These are phyloP conservation scores for Pseudopyrenochaeta lycopersici DNA, from an alignment of 2,329 filamentous ascomycete genomes.

Conservation along the genomic window DNA sequence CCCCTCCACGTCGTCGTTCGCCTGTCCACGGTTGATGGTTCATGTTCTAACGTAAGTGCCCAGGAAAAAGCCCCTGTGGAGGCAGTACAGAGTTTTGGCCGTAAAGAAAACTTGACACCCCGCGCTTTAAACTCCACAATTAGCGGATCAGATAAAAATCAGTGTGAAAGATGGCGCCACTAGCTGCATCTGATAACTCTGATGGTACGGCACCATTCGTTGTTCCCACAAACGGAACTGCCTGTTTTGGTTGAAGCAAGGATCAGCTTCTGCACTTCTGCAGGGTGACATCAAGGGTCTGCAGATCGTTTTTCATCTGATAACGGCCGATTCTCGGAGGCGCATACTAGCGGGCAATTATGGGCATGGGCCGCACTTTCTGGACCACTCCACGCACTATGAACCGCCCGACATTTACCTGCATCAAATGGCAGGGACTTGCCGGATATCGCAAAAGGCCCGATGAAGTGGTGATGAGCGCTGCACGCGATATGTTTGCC, in stretches of 20 bases:
- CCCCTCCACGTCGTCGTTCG: background rate
- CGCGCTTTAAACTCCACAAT: constrained; percentile 22
- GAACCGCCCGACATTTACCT: constrained; percentile 5
- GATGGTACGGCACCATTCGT: constrained; percentile 13
- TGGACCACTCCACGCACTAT: constrained; percentile 12
- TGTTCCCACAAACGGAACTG: constrained; percentile 25
- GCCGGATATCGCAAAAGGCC: constrained; percentile 12
- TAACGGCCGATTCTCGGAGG: constrained; percentile 41
- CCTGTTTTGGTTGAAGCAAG: constrained; percentile 20
- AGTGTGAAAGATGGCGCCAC: constrained; percentile 21
- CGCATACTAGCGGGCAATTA: constrained; percentile 1
- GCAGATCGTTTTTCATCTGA: constrained; percentile 37
- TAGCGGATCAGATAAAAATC: constrained; percentile 42
- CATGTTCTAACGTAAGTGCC: constrained; percentile 27
- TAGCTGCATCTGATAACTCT: constrained; percentile 47
- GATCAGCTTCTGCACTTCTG: constrained; percentile 29
- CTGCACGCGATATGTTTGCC: constrained; percentile 11
- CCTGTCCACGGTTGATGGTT: constrained; percentile 3
- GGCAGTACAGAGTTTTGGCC: constrained; percentile 28
- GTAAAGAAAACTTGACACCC: constrained; percentile 24
- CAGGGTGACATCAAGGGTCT: constrained; percentile 32
- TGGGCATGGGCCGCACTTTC: background rate
- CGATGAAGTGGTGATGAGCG: constrained; percentile 9
- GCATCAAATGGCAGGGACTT: constrained; percentile 11
- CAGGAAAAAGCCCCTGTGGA: constrained; percentile 4